phyloP scores from a whole-genome alignment of 1,139 yeast genomes.

The Magnusiomyces ingens region DNA sequence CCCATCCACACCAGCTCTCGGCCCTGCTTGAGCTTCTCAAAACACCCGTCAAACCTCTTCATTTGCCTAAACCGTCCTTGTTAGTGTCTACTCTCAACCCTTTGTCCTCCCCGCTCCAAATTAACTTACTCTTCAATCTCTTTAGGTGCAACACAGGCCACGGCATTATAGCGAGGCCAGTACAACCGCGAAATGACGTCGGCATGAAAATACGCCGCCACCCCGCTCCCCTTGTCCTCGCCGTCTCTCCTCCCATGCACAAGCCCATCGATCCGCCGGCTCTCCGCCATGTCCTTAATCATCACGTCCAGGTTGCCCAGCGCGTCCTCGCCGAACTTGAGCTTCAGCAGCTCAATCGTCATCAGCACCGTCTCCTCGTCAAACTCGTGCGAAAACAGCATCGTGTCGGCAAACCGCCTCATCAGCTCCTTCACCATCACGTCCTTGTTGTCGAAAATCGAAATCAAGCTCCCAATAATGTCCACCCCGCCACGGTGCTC shows the following conservation, averaged over 20 bases:
- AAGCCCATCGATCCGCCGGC: constrained; percentile 25
- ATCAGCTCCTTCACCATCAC: constrained; percentile 67
- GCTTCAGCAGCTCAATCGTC: constrained; percentile 49
- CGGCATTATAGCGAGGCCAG: too few species aligned
- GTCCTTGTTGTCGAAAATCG: constrained; percentile 75
- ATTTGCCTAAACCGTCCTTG: too few species aligned
- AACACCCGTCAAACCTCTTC: too few species aligned
- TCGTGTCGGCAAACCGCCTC: constrained; percentile 53
- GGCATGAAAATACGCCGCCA: constrained; percentile 23
- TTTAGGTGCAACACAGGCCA: too few species aligned
- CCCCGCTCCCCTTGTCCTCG: too few species aligned
- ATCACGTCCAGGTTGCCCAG: constrained; percentile 73
- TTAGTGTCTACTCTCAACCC: too few species aligned
- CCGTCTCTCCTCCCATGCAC: constrained; percentile 19
- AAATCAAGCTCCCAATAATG: constrained; percentile 61
- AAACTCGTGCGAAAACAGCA: constrained; percentile 46
- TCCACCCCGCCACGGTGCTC: too few species aligned
- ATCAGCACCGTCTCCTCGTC: constrained; percentile 34
- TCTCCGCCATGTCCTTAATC: constrained; percentile 59
- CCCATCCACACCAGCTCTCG: too few species aligned
- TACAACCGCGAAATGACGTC: constrained; percentile 38
- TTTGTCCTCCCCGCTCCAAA: too few species aligned
- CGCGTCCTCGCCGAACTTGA: constrained; percentile 59
- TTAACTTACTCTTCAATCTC: too few species aligned
- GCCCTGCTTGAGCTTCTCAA: too few species aligned